Percentiles rank a stretch among this genome's conserved stretches.
These are phyloP conservation scores for Botrytis cinerea DNA, from an alignment of 2,329 filamentous ascomycete species.

Conservation along the genomic window DNA sequence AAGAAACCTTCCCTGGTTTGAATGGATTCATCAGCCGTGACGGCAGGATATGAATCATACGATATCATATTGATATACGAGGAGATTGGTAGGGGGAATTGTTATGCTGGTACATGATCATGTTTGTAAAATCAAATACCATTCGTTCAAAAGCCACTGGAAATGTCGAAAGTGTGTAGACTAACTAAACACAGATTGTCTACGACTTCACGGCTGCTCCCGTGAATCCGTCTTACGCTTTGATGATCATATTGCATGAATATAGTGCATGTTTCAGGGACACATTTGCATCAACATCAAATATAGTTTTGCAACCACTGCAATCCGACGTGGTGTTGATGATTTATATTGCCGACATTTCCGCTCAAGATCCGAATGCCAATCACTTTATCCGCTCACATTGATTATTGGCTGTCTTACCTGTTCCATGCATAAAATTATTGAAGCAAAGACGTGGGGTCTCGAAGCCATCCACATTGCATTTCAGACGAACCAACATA, in stretches of 20 bases:
- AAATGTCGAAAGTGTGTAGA: neutral
- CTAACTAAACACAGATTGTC: neutral
- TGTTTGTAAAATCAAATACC: neutral
- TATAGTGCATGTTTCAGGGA: neutral
- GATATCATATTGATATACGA: neutral
- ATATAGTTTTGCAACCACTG: neutral
- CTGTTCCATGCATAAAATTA: neutral
- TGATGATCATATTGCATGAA: neutral
- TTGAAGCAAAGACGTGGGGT: neutral
- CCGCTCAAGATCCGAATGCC: neutral
- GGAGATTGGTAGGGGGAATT: neutral
- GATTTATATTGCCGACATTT: constrained; percentile 1
- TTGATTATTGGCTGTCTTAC: neutral
- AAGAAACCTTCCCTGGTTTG: constrained; percentile 68
- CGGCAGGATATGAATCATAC: neutral
- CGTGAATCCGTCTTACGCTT: neutral
- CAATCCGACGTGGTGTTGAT: neutral
- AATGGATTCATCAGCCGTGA: neutral
- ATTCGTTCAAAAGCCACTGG: neutral
- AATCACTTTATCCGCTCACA: neutral
- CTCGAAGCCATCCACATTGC: neutral
- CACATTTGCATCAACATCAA: neutral
- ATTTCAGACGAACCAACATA: neutral
- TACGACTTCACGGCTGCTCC: neutral
- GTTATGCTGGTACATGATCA: neutral